Base-by-base conservation (phyloP, 2,329 filamentous ascomycete species). In the Pseudodiploospora longispora region DNA sequence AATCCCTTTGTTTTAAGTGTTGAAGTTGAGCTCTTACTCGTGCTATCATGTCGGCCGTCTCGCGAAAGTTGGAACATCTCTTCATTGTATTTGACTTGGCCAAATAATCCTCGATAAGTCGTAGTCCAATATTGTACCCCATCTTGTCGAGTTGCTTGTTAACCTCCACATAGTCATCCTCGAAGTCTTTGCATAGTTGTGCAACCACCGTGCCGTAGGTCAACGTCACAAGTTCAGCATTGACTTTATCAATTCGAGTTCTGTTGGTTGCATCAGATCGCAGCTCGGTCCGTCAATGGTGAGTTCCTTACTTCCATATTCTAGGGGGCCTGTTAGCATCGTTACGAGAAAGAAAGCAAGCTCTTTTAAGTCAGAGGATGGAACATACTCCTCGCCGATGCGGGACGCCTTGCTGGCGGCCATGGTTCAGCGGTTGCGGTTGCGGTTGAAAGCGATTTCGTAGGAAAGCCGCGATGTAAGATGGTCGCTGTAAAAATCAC, bases 101-200 rank as follows among this genome's bases (percentile, higher is more conserved):
- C 12, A 98, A 80, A 59, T 96, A 98, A 67, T 98, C 93, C 58
- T 98, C 93, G 55, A 98, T 96, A 53, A 98, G 70, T 33, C 93
- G 86, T 59, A 97, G 75, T 29, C 93, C 93, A 52, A 98, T 98
- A 59, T 97, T 97, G 70, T 97, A 96, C 44, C 93, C 93, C 93
- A 98, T 98, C 69, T 91, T 94, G 62, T 98, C 93, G 37, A 98
- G 77, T 65, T 98, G 93, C 65, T 91, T 89, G 70, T 98, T 98
- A 62, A 98, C 91, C 64, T 97, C 89, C 41, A 80, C 74, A 62
- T 98, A 98, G 68, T 97, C 88, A 57, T 80, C 83, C 56, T 96
- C 89, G 63, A 91, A 95, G 71, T 98, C 93, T 65, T 91, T 91
- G 72, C 91, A 97, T 53, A 98, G 75, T 65, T 97, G 91, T 46